Conservation (phyloP, 139 green algal species). For the Eudorina sp. region DNA sequence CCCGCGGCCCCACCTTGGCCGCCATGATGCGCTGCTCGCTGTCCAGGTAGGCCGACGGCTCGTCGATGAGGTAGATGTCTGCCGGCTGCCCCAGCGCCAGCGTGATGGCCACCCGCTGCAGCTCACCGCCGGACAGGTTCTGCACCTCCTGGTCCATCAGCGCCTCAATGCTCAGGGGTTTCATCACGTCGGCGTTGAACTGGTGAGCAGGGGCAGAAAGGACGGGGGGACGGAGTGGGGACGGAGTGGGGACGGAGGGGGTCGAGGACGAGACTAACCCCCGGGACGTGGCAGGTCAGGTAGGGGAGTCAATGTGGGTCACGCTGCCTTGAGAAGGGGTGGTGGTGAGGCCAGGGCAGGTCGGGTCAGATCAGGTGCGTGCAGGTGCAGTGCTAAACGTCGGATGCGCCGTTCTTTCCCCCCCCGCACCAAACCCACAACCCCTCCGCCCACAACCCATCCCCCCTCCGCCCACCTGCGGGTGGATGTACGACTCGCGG, state of each 20-base stretch:
- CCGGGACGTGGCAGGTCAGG: too few species aligned
- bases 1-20: conserved; percentile 90
- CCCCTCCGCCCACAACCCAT: neutral
- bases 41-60: conserved; percentile 98
- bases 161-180: conserved; percentile 92
- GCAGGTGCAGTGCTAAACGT: too few species aligned
- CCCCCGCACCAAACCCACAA: neutral
- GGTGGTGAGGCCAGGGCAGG: too few species aligned
- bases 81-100: conserved; percentile 94
- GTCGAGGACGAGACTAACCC: neutral
- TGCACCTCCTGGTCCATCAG: conserved; percentile 97
- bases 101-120: conserved; percentile 96
- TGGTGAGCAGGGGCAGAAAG: conserved; percentile 25
- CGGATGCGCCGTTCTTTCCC: too few species aligned
- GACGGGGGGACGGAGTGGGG: neutral
- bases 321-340: too few species aligned
- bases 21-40: conserved; percentile 98
- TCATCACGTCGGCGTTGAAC: conserved; percentile 92
- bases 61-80: conserved; percentile 99
- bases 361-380: neutral
- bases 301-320: too few species aligned
- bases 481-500: conserved; percentile 94
- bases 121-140: conserved; percentile 92
- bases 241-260: neutral
- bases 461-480: conserved; percentile 69